Percentiles rank a stretch among this genome's conserved stretches.
Evolutionary conservation across 192 early-diverging fungal genomes (phyloP).

Genomic region (Coemansia sp.): DNA sequence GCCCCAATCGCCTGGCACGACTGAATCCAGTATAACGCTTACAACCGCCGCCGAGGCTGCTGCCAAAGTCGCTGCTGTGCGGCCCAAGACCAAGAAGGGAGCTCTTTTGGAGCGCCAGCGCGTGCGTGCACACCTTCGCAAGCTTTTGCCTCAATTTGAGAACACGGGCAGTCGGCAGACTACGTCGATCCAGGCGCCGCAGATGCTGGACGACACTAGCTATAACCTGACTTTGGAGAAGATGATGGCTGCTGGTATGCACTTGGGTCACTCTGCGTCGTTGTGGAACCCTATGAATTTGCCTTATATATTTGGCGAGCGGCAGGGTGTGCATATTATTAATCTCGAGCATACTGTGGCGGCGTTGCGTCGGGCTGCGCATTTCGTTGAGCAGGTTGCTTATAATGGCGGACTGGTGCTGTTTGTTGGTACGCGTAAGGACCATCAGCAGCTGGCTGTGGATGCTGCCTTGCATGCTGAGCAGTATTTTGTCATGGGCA

Average conservation of each 20-base stretch:
- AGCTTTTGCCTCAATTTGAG: constrained; percentile 19
- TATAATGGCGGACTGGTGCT: constrained; percentile 78
- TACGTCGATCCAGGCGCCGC: not conserved
- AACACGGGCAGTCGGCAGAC: constrained; percentile 16
- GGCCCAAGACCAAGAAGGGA: constrained; percentile 4
- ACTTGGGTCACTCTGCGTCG: constrained; percentile 82
- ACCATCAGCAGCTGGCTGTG: constrained; percentile 66
- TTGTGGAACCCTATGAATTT: constrained; percentile 81
- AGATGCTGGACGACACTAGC: constrained; percentile 16
- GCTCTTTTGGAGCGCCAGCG: constrained; percentile 9
- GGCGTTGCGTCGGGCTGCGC: constrained; percentile 78
- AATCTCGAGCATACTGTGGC: constrained; percentile 91
- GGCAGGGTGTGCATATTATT: constrained; percentile 90
- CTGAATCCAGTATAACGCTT: not conserved
- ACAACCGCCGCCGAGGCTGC: constrained; percentile 1
- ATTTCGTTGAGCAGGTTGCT: constrained; percentile 71
- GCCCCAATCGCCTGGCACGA: not conserved
- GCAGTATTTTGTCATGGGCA: constrained; percentile 76
- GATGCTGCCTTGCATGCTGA: constrained; percentile 77
- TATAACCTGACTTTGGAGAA: constrained; percentile 64
- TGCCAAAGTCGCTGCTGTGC: not conserved
- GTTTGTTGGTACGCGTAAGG: constrained; percentile 83
- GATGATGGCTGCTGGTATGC: constrained; percentile 81
- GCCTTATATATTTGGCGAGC: constrained; percentile 87
- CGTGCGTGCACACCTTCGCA: constrained; percentile 18